Evolutionary conservation across 2,329 filamentous ascomycete genomes (phyloP), one percentile per base, ranked within the genome.

Genomic region (Sclerotinia spermophila): DNA sequence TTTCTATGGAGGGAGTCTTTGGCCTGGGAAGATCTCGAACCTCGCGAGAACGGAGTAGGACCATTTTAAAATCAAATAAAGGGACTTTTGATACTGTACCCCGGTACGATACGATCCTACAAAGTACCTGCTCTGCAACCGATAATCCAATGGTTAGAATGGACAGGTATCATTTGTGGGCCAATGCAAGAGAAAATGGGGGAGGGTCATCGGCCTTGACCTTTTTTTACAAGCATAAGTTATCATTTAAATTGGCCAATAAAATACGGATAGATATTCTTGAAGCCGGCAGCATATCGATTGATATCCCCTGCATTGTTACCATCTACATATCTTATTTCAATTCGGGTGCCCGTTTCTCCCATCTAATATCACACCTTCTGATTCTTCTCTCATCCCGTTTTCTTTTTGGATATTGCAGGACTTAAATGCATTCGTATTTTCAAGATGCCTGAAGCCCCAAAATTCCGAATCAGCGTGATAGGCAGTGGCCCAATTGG

Each of bases 401-500:
- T 24, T 35, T 38, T 24, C 11, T 13, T 58, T n/a, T 58, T 13
- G 30, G 19, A 38, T 13, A 58, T 24, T n/a, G 13, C 17, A 35
- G 30, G 33, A 38, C 21, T 21, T 13, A 58, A 35, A 21, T 61
- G 35, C 42, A 21, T n/a, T 48, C 40, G 6, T 48, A 10, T 56
- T 17, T 44, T 40, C 35, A 44, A 56, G 24, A 67, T 67, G 64
- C 21, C 64, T 24, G 35, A 67, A 35, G 40, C 24, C 17, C 27
- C 42, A 56, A 68, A 71, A 68, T 69, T 72, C 33, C 71, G 65
- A 42, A 69, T 73, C 44, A 67, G 67, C 15, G 65, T 73, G 38
- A 67, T 71, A 45, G 71, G 69, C 53, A 71, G 69, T 21, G 69
- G 69, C 0, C 71, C 71, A 38, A 71, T 72, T 35, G 69, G 71